phyloP scores from a whole-genome alignment of 2,329 filamentous ascomycete genomes.

The Sporothrix pallida region DNA sequence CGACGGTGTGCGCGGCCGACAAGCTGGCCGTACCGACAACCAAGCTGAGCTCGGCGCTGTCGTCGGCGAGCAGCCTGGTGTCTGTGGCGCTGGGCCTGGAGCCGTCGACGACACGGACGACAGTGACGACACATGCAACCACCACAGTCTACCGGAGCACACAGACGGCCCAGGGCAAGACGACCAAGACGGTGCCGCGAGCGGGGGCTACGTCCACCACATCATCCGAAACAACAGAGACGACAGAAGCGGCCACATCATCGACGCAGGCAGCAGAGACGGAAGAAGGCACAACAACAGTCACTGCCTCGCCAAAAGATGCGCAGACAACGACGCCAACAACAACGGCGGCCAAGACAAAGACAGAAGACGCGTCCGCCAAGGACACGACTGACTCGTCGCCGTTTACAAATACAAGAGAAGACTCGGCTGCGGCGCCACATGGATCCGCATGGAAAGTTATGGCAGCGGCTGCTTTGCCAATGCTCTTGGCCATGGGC shows the following conservation, averaged over 20 bases:
- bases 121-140: background rate
- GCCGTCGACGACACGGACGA: constrained; percentile 12
- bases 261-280: no score
- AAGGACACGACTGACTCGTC: constrained; percentile 36
- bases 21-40: constrained; percentile 26
- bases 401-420: constrained; percentile 37
- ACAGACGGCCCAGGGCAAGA: constrained; percentile 11
- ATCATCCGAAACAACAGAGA: background rate
- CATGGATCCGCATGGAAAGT: background rate
- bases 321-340: constrained; percentile 19
- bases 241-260: background rate
- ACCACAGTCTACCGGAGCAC: constrained; percentile 23
- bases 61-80: constrained; percentile 34
- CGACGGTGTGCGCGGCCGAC: constrained; percentile 29
- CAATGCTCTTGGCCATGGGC: background rate
- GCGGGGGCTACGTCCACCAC: constrained; percentile 2
- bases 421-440: background rate
- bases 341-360: background rate
- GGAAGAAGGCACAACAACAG: no score
- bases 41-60: constrained; percentile 33
- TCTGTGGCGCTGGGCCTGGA: constrained; percentile 18
- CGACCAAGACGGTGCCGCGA: constrained; percentile 16
- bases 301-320: background rate
- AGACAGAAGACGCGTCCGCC: constrained; percentile 24
- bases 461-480: background rate